Conservation (phyloP, 148 eudicot species). For the Silene latifolia region DNA sequence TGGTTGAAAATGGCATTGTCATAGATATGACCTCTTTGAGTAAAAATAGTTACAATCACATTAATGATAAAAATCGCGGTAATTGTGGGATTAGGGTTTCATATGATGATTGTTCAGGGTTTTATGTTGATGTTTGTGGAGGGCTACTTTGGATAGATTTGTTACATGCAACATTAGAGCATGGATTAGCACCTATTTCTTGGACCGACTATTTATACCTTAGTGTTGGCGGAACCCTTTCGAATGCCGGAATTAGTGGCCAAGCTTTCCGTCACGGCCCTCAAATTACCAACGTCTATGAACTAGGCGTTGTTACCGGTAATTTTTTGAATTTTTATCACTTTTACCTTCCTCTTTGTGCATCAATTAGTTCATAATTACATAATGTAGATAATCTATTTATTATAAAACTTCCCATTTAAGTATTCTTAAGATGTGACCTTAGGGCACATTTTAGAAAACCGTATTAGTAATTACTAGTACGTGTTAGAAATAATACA, state of each 20-base stretch:
- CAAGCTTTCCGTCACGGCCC: slow-evolving; percentile 75
- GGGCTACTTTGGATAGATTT: slow-evolving; percentile 84
- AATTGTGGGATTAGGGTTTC: slow-evolving; percentile 43
- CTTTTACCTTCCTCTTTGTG: neutral
- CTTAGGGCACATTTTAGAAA: too few relatives aligned
- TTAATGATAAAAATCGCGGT: neutral
- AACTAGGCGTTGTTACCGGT: slow-evolving; percentile 88
- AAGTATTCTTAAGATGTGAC: too few relatives aligned
- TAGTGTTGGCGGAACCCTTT: slow-evolving; percentile 87
- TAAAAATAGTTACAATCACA: neutral
- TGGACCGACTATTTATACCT: slow-evolving; percentile 93
- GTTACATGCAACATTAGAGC: slow-evolving; percentile 39
- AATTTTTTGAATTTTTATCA: neutral
- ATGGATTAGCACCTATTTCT: slow-evolving; percentile 73
- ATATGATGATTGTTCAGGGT: slow-evolving; percentile 20
- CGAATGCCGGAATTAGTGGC: slow-evolving; percentile 92
- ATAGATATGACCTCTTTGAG: slow-evolving; percentile 55
- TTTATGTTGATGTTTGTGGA: slow-evolving; percentile 64
- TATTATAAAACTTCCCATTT: too few relatives aligned
- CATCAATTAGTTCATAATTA: neutral
- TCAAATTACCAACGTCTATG: slow-evolving; percentile 69
- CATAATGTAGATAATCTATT: too few relatives aligned
- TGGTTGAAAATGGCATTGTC: slow-evolving; percentile 67
- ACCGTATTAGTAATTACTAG: too few relatives aligned
- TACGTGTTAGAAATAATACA: too few relatives aligned